Evolutionary conservation across 306 rosid genomes (phyloP), one percentile per base, ranked within the genome.

Genomic region (Citrullus mucosospermus): DNA sequence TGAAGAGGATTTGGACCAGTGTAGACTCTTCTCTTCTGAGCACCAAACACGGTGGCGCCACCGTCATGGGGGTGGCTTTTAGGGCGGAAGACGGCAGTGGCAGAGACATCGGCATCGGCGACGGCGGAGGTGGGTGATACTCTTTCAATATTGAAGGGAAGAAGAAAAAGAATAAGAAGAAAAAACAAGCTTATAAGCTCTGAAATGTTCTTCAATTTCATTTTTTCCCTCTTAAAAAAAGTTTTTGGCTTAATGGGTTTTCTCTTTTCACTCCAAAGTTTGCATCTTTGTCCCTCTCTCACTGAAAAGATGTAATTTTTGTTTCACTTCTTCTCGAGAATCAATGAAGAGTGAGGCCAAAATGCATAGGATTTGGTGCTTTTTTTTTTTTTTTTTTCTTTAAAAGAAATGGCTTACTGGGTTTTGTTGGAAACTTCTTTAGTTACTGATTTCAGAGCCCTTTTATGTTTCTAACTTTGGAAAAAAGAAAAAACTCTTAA

Each of bases 1-100:
- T 93, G 98, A 60, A 92, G 88, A 88, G 97, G 97, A 78, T 92
- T 92, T 50, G 97, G 97, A 72, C 97, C 97, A 32, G 97, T 92
- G 87, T 88, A 88, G 60, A 92, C 90, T 81, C 90, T 89, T 78
- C 97, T 92, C 89, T 89, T 87, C 10, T 90, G 92, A 78, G 79
- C 90, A 69, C 80, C 93, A 82, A 90, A 76, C n/a, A 76, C n/a
- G 41, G 76, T 57, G 17, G 39, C 59, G 58, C 22, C 58, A 25
- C 41, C 58, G 18, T 71, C 58, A 8, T 63, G 70, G 34, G 4
- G 11, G 54, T 71, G 76, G 76, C 22, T 6, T 48, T 48, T 46
- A 13, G 75, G 75, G 53, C 8, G 32, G 53, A 68, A 16, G 10
- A 43, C 32, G 74, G 1, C 28, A 25, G 74, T 6, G 73, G 72